Conservation (phyloP, 2,329 filamentous ascomycete species). For the Calycina marina region DNA sequence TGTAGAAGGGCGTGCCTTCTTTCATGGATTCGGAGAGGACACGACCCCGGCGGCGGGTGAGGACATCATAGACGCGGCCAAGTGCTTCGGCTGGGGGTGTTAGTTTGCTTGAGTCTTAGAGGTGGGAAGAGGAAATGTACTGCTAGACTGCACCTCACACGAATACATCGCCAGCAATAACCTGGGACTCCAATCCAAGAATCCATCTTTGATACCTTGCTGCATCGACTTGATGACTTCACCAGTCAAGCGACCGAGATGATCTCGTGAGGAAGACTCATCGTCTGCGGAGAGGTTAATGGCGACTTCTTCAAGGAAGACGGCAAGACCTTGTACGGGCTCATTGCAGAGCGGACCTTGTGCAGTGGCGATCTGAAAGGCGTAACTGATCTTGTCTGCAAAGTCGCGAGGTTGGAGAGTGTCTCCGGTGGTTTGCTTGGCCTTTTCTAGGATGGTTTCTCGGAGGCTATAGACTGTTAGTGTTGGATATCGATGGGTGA, state of each 20-base stretch:
- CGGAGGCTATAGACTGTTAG: conserved; percentile 16
- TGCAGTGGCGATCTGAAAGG: conserved; percentile 80
- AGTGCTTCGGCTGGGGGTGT: conserved; percentile 61
- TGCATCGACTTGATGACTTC: conserved; percentile 86
- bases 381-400: conserved; percentile 80
- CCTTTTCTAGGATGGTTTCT: conserved; percentile 14
- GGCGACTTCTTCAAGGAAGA: conserved; percentile 70
- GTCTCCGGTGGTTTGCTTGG: conserved; percentile 28
- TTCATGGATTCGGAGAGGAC: conserved; percentile 87
- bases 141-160: conserved; percentile 92
- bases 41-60: conserved; percentile 81
- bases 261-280: conserved; percentile 41
- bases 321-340: conserved; percentile 82
- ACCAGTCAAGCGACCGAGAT: conserved; percentile 69
- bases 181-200: conserved; percentile 93
- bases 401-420: conserved; percentile 51
- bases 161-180: conserved; percentile 95
- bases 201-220: conserved; percentile 67
- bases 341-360: conserved; percentile 88
- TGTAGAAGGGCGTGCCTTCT: conserved; percentile 93
- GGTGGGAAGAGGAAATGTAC: conserved; percentile 30
- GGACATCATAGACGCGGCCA: conserved; percentile 89
- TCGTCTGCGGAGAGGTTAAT: conserved; percentile 41
- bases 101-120: conserved; percentile 6
- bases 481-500: background rate